Evolutionary conservation across 2,329 filamentous ascomycete species (phyloP).

Genomic region (Hymenoscyphus occultus): DNA sequence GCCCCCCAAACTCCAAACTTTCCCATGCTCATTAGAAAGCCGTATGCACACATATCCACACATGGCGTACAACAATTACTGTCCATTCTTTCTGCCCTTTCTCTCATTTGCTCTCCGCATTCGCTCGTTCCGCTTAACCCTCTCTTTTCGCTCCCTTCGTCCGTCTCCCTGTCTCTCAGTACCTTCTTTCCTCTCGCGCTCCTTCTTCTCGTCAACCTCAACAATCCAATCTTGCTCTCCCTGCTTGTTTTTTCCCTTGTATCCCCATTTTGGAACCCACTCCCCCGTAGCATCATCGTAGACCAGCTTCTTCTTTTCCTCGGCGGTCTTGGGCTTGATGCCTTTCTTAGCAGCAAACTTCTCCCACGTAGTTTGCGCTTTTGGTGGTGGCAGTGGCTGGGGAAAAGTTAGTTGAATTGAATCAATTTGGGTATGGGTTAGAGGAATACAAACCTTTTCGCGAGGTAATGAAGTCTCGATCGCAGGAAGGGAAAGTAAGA

Average conservation of each 20-base stretch:
- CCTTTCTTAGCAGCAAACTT: conserved; percentile 96
- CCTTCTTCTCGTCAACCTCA: conserved; percentile 79
- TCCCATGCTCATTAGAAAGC: not conserved
- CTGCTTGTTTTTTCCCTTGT: conserved; percentile 84
- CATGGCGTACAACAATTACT: not conserved
- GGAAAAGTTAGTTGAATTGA: conserved; percentile 13
- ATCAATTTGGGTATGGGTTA: not conserved
- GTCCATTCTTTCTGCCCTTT: conserved; percentile 38
- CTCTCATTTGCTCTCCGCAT: conserved; percentile 65
- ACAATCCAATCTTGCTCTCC: conserved; percentile 84
- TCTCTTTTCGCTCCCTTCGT: conserved; percentile 64
- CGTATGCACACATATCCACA: not conserved
- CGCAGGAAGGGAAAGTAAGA: conserved; percentile 75
- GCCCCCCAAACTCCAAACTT: conserved; percentile 6
- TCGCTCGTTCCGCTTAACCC: conserved; percentile 67
- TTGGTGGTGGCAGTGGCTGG: conserved; percentile 70
- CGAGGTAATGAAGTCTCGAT: conserved; percentile 72
- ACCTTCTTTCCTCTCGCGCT: conserved; percentile 60
- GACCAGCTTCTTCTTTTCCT: conserved; percentile 71
- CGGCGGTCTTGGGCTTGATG: conserved; percentile 83
- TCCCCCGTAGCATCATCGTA: conserved; percentile 83
- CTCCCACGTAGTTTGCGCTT: conserved; percentile 90
- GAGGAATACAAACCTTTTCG: conserved; percentile 59
- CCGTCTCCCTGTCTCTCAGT: conserved; percentile 60
- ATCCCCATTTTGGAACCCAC: conserved; percentile 95